Conservation (phyloP, 371 early-diverging fungal species). For the Apophysomyces ossiformis region DNA sequence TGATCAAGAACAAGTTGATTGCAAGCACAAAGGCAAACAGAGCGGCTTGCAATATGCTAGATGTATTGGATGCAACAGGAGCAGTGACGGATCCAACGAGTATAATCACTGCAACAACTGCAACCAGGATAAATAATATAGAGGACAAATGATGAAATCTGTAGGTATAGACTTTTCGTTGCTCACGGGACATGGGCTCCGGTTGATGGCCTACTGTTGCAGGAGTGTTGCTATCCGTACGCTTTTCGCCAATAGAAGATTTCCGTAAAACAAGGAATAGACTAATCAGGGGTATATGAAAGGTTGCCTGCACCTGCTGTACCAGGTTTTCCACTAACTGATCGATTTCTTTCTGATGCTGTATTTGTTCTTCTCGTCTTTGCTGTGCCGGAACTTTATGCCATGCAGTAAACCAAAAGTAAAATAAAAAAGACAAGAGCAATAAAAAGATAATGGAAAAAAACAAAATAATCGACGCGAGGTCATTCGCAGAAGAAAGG, state of each 20-base stretch:
- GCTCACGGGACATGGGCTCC: constrained; percentile 35
- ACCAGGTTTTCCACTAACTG: constrained; percentile 48
- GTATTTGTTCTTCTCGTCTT: constrained; percentile 46
- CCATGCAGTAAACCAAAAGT: constrained; percentile 57
- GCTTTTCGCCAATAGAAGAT: constrained; percentile 19
- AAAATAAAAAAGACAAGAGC: constrained; percentile 42
- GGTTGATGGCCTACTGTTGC: constrained; percentile 4
- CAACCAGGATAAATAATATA: constrained; percentile 32
- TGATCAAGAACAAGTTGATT: constrained; percentile 57
- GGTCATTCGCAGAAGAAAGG: constrained; percentile 26
- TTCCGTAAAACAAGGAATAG: constrained; percentile 37
- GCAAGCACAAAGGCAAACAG: constrained; percentile 58
- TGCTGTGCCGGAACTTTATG: constrained; percentile 47
- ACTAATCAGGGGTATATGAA: constrained; percentile 42
- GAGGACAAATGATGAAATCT: constrained; percentile 45
- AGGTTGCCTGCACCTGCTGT: constrained; percentile 41
- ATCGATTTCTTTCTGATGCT: constrained; percentile 53
- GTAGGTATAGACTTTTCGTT: constrained; percentile 42
- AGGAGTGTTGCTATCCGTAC: constrained; percentile 29
- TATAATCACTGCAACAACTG: constrained; percentile 35
- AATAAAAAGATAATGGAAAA: constrained; percentile 44
- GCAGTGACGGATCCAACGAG: constrained; percentile 36
- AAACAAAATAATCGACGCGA: constrained; percentile 48
- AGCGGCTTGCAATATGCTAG: constrained; percentile 44
- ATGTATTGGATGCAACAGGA: constrained; percentile 26